Percentiles rank a stretch among this genome's conserved stretches.
phyloP scores from a whole-genome alignment of 1,284 basidiomycete genomes.

The Boletus mariae region DNA sequence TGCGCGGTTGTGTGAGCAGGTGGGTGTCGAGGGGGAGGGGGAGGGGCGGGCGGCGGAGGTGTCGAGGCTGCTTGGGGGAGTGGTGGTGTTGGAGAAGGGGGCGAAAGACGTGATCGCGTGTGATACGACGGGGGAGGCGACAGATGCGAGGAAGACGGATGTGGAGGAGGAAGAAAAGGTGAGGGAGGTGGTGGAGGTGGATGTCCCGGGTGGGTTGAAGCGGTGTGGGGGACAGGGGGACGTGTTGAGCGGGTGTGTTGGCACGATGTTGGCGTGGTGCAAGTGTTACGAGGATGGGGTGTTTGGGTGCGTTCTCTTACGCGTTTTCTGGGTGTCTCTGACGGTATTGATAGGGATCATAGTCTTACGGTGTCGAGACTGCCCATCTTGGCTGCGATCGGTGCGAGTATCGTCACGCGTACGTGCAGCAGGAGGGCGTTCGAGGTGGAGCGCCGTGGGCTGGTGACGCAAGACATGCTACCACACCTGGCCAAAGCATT shows the following conservation, averaged over 20 bases:
- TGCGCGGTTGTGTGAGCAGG: slow-evolving; percentile 72
- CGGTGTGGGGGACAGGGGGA: slow-evolving; percentile 96
- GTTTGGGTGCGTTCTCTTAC: slow-evolving; percentile 52
- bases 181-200: slow-evolving; percentile 61
- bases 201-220: slow-evolving; percentile 80
- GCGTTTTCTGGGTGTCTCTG: neutral
- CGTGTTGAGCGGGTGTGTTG: slow-evolving; percentile 83
- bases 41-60: slow-evolving; percentile 58
- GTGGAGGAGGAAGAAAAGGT: slow-evolving; percentile 41
- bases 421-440: slow-evolving; percentile 79
- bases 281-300: slow-evolving; percentile 84
- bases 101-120: slow-evolving; percentile 64
- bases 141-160: slow-evolving; percentile 36
- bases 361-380: slow-evolving; percentile 57
- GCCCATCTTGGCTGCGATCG: slow-evolving; percentile 85
- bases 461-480: slow-evolving; percentile 90
- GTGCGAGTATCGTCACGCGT: slow-evolving; percentile 85
- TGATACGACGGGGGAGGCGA: slow-evolving; percentile 55
- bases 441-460: slow-evolving; percentile 68
- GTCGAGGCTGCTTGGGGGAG: slow-evolving; percentile 75
- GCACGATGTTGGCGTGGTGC: slow-evolving; percentile 91
- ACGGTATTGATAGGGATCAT: slow-evolving; percentile 39
- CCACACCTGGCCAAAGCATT: slow-evolving; percentile 74
- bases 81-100: slow-evolving; percentile 93
- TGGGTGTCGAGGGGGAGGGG: slow-evolving; percentile 55